Evolutionary conservation across 768 basidiomycete genomes (phyloP), one percentile per base, ranked within the genome.

Genomic region (Termitomyces sp.): DNA sequence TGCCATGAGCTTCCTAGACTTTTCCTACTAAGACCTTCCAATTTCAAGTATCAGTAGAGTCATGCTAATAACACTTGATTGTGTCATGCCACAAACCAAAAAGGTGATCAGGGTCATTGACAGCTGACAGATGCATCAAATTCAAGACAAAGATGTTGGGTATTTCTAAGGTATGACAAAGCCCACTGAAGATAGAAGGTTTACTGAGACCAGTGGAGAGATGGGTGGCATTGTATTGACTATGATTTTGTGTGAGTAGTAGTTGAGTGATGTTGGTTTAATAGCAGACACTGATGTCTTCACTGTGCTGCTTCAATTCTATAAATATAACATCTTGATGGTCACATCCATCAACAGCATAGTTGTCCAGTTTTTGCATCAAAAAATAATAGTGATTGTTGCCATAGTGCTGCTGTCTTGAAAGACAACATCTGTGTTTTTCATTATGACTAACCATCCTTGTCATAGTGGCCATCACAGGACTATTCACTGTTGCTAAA

Each of bases 71-170:
- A 14, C 57, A 66, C 9, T 63, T 48, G 14, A 72, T 38, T 8
- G 57, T 67, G 51, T 67, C 69, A 63, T 71, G 60, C 79, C 74
- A 63, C 56, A 76, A 38, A 19, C 47, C 5, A 53, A 81, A 2
- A 42, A 80, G 44, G 2, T 79, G 65, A 19, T 78, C 75, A 5
- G 72, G 69, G 48, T 80, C 68, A 21, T 69, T 70, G 45, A 76
- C 54, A 8, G 59, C 57, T 2, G 65, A 19, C 0, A 75, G 65
- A 58, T 80, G 76, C 78, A 82, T 82, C 0, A 71, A 17, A 56
- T 82, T 77, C 0, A 70, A 65, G 0, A 65, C 56, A 59, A 78
- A 80, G 25, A 66, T 68, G 0, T 46, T 29, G 0, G 77, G 77
- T 4, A 77, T 51, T 0, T 65, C 63, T 9, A 78, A 66, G 0